Conservation (phyloP, 1,284 basidiomycete species). For the Moniliella sp. region DNA sequence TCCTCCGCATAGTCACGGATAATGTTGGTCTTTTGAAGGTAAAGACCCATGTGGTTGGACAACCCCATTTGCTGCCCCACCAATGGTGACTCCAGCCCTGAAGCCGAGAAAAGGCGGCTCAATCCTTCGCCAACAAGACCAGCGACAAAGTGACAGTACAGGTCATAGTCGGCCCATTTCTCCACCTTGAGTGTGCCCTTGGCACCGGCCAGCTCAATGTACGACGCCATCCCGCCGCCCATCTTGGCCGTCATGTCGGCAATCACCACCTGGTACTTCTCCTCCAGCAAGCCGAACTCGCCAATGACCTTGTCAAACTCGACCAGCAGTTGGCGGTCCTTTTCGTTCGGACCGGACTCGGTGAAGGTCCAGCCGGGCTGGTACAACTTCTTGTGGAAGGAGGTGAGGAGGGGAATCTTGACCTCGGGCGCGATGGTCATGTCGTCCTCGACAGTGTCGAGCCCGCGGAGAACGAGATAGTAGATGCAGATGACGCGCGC, state of each 20-base stretch:
- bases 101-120: constrained; percentile 68
- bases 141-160: constrained; percentile 97
- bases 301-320: constrained; percentile 66
- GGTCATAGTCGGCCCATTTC: constrained; percentile 54
- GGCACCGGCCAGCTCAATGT: constrained; percentile 33
- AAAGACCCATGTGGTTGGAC: constrained; percentile 81
- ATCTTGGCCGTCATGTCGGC: constrained; percentile 49
- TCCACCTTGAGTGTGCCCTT: constrained; percentile 12
- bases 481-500: constrained; percentile 74
- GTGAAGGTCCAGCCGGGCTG: constrained; percentile 71
- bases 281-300: constrained; percentile 46
- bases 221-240: constrained; percentile 87
- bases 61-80: constrained; percentile 63
- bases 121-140: constrained; percentile 92
- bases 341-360: constrained; percentile 65
- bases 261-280: constrained; percentile 53
- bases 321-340: constrained; percentile 65
- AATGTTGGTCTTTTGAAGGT: constrained; percentile 96
- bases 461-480: constrained; percentile 73
- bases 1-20: constrained; percentile 89
- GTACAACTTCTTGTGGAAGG: constrained; percentile 60
- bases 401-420: constrained; percentile 66
- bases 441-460: constrained; percentile 95
- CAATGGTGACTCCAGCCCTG: constrained; percentile 58
- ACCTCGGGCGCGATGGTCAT: constrained; percentile 72